Evolutionary conservation across 805 yeast genomes (phyloP), one percentile per base, ranked within the genome.

Genomic region (Ogataea degrootiae): DNA sequence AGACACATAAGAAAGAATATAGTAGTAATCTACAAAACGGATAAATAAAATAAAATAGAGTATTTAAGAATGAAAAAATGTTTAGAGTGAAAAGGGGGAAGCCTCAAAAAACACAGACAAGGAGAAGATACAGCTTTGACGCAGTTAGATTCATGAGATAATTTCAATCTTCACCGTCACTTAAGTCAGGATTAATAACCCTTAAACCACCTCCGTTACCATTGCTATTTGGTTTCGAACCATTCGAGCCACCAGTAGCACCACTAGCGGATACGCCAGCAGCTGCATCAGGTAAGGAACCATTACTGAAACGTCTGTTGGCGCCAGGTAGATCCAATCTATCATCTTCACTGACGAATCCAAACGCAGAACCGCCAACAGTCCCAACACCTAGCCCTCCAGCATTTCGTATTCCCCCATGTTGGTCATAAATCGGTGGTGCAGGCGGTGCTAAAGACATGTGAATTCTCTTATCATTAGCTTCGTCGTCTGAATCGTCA

Each of bases 251-350:
- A 14, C 41, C 16, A 14, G 31, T 19, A 16, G 43, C 50, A 42
- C 46, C 40, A 16, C 44, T 48, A 12, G 53, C 52, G 21, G 21
- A 19, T 4, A 19, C 21, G 2, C 58, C 62, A n/a, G 56, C 62
- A 1, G 66, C 66, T 3, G 67, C 69, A 54, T 66, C 69, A 0
- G 70, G 69, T 43, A 66, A 51, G 9, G 67, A 62, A 15, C 66
- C 66, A 42, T 65, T 64, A 43, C 69, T 65, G 47, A 67, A 67
- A 29, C 70, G 45, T 51, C 69, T 59, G 12, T 53, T 63, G 2
- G 54, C 52, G n/a, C 59, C 61, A 14, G 57, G 57, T 23, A 39
- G 43, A 29, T 51, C 58, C 29, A 53, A 47, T 49, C 59, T 43
- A 36, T 60, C 63, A 34, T 53, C 59, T 34, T 53, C 53, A 37